A percentile compares a stretch with the other conserved stretches of the same genome.
These are phyloP conservation scores for Pulicaria dysenterica DNA, from an alignment of 129 eudicot genomes.

Conservation along the genomic window DNA sequence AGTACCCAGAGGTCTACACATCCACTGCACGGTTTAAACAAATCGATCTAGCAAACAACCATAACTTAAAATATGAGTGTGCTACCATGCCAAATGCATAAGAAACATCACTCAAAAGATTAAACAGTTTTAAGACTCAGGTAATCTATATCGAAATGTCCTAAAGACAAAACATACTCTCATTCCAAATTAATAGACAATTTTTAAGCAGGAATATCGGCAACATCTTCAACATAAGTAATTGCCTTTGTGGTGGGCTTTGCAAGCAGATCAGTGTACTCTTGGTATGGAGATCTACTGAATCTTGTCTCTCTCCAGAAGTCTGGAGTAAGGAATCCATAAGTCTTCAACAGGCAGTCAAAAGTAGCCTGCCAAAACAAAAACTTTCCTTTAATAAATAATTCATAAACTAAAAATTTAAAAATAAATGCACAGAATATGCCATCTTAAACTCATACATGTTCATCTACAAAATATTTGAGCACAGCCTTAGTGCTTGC, in stretches of 20 bases:
- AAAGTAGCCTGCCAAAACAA: conserved; percentile 59
- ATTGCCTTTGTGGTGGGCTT: conserved; percentile 55
- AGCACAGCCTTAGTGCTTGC: too few species aligned
- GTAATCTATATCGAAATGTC: conserved; percentile 36
- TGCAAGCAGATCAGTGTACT: conserved; percentile 57
- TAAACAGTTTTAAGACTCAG: conserved; percentile 24
- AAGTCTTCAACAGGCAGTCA: conserved; percentile 67
- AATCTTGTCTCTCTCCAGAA: conserved; percentile 75
- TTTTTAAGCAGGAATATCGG: conserved; percentile 39
- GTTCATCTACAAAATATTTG: too few species aligned
- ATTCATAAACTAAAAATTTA: not conserved
- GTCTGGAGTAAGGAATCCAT: conserved; percentile 69
- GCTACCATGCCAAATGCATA: conserved; percentile 12
- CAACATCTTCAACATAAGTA: conserved; percentile 49
- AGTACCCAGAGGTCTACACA: not conserved
- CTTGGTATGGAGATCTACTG: conserved; percentile 66
- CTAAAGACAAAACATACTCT: conserved; percentile 33
- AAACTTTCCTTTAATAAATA: not conserved
- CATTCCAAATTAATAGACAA: not conserved
- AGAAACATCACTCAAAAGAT: conserved; percentile 25
- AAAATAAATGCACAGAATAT: not conserved
- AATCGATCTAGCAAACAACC: conserved; percentile 3
- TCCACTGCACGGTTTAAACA: not conserved
- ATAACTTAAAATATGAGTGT: conserved; percentile 23
- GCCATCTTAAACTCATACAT: not conserved